Conservation (phyloP, 495 filamentous ascomycete species). For the Amniculicola lignicola region DNA sequence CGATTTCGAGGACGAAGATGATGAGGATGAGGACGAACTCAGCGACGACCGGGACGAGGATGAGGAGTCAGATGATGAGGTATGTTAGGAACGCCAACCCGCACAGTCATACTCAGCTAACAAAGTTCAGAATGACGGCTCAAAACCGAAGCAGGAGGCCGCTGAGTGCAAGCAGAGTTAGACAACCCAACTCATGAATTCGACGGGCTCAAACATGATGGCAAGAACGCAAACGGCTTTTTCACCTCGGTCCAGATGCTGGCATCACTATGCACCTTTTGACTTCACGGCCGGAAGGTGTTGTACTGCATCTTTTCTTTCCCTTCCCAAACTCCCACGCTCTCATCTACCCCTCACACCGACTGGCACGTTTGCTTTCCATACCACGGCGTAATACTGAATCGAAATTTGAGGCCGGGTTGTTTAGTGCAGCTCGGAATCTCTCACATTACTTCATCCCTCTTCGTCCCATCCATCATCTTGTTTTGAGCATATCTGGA, state of each 20-base stretch:
- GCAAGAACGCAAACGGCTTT: constrained; percentile 12
- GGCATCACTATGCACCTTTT: constrained; percentile 27
- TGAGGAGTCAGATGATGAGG: constrained; percentile 90
- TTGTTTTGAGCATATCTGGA: no score
- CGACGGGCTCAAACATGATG: constrained; percentile 4
- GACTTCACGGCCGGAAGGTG: constrained; percentile 9
- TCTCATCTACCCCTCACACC: no score
- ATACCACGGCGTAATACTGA: no score
- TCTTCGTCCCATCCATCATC: no score
- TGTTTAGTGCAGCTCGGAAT: no score
- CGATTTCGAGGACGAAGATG: constrained; percentile 83
- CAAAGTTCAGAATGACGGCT: constrained; percentile 72
- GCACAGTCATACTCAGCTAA: no score
- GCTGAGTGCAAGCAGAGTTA: constrained; percentile 99
- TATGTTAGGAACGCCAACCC: no score
- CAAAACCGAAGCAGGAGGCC: constrained; percentile 97
- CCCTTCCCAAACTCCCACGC: no score
- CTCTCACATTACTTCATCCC: no score
- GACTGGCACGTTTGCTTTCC: no score
- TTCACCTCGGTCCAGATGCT: constrained; percentile 29
- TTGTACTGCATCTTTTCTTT: no score
- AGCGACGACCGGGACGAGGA: constrained; percentile 86
- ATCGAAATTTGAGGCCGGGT: no score
- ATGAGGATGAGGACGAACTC: constrained; percentile 81
- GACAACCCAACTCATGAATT: constrained; percentile 33